Evolutionary conservation across 306 rosid species (phyloP), one percentile per base, ranked within the genome.

Genomic region (Sphenostylis stenocarpa): DNA sequence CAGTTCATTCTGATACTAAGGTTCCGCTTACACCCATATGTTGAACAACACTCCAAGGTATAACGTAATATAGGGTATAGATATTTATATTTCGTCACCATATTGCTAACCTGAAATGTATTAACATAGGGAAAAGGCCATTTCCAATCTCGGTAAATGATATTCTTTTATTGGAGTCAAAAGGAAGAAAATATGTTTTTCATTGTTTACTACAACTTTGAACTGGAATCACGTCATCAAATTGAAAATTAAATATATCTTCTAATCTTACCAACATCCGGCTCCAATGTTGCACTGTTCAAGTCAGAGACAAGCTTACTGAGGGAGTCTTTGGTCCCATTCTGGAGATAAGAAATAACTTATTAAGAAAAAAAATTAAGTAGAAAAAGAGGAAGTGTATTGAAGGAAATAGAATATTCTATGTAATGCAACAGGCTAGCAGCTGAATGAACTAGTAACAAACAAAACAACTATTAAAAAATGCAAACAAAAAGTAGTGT

Each of bases 211-310:
- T 67, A 36, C 28, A 73, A 36, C 45, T 24, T 57, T 55, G 49
- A 48, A 77, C 49, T 6, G 52, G 28, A 84, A 58, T 8, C 4
- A 20, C 16, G 11, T 16, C 3, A 49, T 16, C 3, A 49, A 63
- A 51, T 51, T 56, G 43, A 80, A 82, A 69, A 39, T 47, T 9
- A n/a, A 53, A 77, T 6, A 69, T 61, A 53, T 82, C 97, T n/a
- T n/a, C n/a, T n/a, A n/a, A n/a, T n/a, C n/a, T 86, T 81, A 95
- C 97, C 98, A 86, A 95, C 97, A 85, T 92, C 97, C 66, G 84
- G 77, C 88, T 95, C 98, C 90, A 95, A 86, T 64, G 84, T 89
- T 21, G 86, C 86, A 58, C 70, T 78, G 85, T 95, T 95, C 90
- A 95, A 87, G 87, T 95, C 98, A 26, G 96, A 66, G 68, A 95